Evolutionary conservation across 1,139 yeast genomes (phyloP).

Genomic region (Debaryomyces nepalensis): DNA sequence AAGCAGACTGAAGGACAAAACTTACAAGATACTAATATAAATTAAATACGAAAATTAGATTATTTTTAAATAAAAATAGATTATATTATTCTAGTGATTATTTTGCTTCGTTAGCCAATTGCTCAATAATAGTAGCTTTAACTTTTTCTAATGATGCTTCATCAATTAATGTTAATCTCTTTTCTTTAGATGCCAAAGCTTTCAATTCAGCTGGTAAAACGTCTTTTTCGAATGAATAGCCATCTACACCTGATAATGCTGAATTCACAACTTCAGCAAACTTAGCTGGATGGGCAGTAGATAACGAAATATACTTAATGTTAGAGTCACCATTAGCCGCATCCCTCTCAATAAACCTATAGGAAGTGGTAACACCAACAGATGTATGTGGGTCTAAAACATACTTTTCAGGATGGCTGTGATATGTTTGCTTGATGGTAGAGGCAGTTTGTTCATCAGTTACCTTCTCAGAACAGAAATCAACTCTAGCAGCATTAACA

Average conservation of each 20-base stretch:
- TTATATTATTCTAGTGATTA: constrained; percentile 1
- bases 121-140: constrained; percentile 74
- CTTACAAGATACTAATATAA: constrained; percentile 1
- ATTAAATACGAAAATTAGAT: constrained; percentile 8
- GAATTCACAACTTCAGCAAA: constrained; percentile 93
- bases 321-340: constrained; percentile 35
- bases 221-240: constrained; percentile 82
- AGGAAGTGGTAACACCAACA: constrained; percentile 84
- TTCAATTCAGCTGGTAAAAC: constrained; percentile 90
- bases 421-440: constrained; percentile 75
- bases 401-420: constrained; percentile 65
- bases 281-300: constrained; percentile 99
- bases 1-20: constrained; percentile 16
- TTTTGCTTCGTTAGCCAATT: constrained; percentile 52
- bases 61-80: constrained; percentile 2
- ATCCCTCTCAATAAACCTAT: constrained; percentile 60
- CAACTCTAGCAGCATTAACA: constrained; percentile 64
- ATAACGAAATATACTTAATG: constrained; percentile 71
- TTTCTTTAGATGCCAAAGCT: constrained; percentile 68
- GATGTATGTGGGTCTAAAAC: constrained; percentile 97
- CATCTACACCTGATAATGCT: constrained; percentile 67
- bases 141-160: constrained; percentile 74
- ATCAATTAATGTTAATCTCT: constrained; percentile 77
- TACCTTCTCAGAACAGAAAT: constrained; percentile 81
- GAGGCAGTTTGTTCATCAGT: constrained; percentile 73